Conservation (phyloP, 2,329 filamentous ascomycete species). For the Aureobasidium zeae region DNA sequence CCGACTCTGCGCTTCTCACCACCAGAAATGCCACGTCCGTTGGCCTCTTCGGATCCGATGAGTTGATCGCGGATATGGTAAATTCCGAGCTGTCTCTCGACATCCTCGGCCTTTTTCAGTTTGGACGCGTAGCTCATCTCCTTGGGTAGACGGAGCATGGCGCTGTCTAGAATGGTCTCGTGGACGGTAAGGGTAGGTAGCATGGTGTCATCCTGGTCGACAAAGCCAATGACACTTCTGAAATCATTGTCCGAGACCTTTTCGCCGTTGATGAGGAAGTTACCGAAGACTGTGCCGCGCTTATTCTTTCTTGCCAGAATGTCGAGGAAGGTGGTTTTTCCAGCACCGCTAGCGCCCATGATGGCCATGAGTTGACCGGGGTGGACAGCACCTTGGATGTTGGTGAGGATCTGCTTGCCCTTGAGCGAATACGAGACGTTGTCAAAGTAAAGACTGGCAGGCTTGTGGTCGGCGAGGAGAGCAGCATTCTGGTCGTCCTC, state of each 20-base stretch:
- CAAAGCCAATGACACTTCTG: conserved; percentile 87
- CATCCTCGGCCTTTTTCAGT: conserved; percentile 81
- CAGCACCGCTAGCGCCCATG: conserved; percentile 95
- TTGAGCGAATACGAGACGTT: conserved; percentile 81
- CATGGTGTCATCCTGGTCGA: conserved; percentile 97
- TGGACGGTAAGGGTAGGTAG: conserved; percentile 92
- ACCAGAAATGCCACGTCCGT: conserved; percentile 88
- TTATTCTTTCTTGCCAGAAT: conserved; percentile 97
- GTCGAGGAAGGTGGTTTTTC: conserved; percentile 94
- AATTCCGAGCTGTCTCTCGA: conserved; percentile 93
- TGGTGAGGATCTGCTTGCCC: conserved; percentile 72
- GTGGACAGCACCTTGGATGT: conserved; percentile 76
- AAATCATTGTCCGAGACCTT: conserved; percentile 78
- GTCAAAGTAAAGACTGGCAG: conserved; percentile 78
- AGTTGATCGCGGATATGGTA: conserved; percentile 87
- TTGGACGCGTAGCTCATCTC: conserved; percentile 86
- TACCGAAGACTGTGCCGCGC: conserved; percentile 64
- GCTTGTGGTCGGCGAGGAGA: conserved; percentile 84
- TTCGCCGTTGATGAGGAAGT: conserved; percentile 90
- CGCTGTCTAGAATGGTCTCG: conserved; percentile 93
- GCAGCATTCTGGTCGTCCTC: conserved; percentile 77
- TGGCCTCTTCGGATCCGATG: conserved; percentile 92
- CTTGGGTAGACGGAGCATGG: conserved; percentile 78
- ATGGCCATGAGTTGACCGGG: conserved; percentile 95
- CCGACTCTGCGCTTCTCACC: conserved; percentile 94